Evolutionary conservation across 2,329 filamentous ascomycete genomes (phyloP), one percentile per base, ranked within the genome.

Genomic region (Talaromyces sp.): DNA sequence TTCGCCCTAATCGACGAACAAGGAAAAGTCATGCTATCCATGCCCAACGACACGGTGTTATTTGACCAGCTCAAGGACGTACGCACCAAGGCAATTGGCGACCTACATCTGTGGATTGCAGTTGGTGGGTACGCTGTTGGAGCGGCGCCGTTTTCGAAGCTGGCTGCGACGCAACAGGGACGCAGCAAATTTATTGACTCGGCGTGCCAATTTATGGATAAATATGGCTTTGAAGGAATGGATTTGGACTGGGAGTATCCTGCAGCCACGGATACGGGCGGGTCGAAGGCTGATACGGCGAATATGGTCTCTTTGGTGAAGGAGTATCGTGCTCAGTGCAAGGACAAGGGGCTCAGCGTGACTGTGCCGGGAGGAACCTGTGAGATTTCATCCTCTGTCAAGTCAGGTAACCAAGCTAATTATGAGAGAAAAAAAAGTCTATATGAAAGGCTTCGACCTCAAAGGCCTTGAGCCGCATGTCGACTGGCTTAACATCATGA

Each of bases 1-100:
- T 81, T 81, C 58, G 75, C 72, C 1, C 73, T 71, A 26, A 73
- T 81, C 55, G 70, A 80, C 50, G 73, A 77, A 0, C 56, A 53
- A 5, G 77, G 67, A 29, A 55, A 66, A 1, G 55, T 68, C 2
- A 60, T 60, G 0, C 67, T 75, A 0, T 73, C 72, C 64, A 65
- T 69, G 32, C n/a, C 43, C 9, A 61, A 2, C 59, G 66, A 63
- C 10, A 56, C 51, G 0, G 21, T 58, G 0, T 56, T 75, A 1
- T 70, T 69, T 27, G 35, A 31, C 5, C 58, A 68, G 4, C 67
- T 75, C 26, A 72, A 71, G 1, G 61, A 59, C 1, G 63, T 80
- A 2, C 78, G 79, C 58, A 52, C 66, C 0, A 63, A 50, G 1
- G 56, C 68, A 2, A n/a, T 41, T 35, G 50, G 24, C 6, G 61